Evolutionary conservation across 2,329 filamentous ascomycete genomes (phyloP).

Genomic region (Fonsecaea pedrosoi): DNA sequence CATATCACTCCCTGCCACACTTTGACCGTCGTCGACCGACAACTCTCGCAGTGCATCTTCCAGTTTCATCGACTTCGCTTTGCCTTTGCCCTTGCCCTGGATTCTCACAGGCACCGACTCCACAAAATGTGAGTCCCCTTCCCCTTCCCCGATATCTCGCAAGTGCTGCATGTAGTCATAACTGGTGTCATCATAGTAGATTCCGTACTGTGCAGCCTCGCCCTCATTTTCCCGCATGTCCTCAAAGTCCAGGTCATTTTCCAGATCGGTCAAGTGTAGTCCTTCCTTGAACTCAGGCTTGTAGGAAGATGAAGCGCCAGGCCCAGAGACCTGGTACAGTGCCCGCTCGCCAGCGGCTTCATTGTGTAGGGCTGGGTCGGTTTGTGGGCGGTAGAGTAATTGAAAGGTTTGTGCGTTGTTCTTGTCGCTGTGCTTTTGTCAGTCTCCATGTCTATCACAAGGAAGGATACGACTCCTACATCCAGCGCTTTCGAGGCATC

Average conservation of each 20-base stretch:
- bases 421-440: constrained; percentile 69
- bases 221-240: constrained; percentile 86
- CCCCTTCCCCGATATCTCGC: constrained; percentile 77
- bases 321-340: constrained; percentile 68
- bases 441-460: constrained; percentile 37
- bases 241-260: constrained; percentile 71
- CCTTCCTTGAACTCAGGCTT: constrained; percentile 56
- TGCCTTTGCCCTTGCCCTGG: constrained; percentile 69
- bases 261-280: constrained; percentile 72
- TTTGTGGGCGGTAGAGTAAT: constrained; percentile 93
- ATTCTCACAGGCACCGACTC: constrained; percentile 67
- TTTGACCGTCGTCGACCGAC: constrained; percentile 56
- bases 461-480: constrained; percentile 57
- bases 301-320: constrained; percentile 44
- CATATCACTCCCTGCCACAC: constrained; percentile 62
- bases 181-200: constrained; percentile 92
- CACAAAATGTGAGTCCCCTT: constrained; percentile 80
- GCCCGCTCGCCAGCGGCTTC: constrained; percentile 86
- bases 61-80: constrained; percentile 76
- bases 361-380: constrained; percentile 97
- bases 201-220: constrained; percentile 89
- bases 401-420: constrained; percentile 91
- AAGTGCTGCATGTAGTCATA: constrained; percentile 99
- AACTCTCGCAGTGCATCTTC: constrained; percentile 78
- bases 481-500: constrained; percentile 72